Evolutionary conservation across 768 basidiomycete species (phyloP), one percentile per base, ranked within the genome.

Genomic region (Suillus hirtellus): DNA sequence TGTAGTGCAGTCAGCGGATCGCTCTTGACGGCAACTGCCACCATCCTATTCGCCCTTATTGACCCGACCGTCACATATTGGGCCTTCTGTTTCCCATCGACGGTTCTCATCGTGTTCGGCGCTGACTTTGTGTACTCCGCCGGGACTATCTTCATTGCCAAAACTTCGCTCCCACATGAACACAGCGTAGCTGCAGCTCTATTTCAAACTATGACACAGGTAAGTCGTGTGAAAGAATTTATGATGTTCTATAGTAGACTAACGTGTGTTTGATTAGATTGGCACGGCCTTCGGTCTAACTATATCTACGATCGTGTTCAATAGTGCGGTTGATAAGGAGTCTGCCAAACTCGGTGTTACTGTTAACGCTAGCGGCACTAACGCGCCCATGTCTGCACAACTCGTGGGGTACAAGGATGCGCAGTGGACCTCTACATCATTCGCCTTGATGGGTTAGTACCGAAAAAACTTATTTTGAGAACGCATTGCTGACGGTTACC

Each of bases 141-240:
- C 0, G 92, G 92, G 2, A 89, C 89, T 6, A 75, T 93, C 17
- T 93, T 89, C 67, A 83, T 92, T 49, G 88, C 90, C 3, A 89
- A 87, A 68, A 80, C 89, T 11, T 81, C 85, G 2, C 72, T 81
- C 1, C 86, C 85, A 3, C 80, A 89, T 61, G 92, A 93, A 67
- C 92, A 93, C 73, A 88, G 86, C 73, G 78, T 93, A 4, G 86
- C 87, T 6, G 91, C 89, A 3, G 92, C 86, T 12, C 63, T 92
- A 21, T 92, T 93, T 73, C 89, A 90, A 70, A 92, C 92, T 1
- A 86, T 93, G 83, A 88, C 84, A 6, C 88, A 89, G 78, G 88
- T 86, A 63, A 62, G 75, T 68, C 7, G 19, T 59, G 27, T 10
- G 17, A 58, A 40, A 4, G 24, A 6, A 24, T 5, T 7, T 27